Percentiles rank a stretch among this genome's conserved stretches.
These are phyloP conservation scores for Dioszegia aurantiaca DNA, from an alignment of 768 basidiomycete genomes.

Conservation along the genomic window DNA sequence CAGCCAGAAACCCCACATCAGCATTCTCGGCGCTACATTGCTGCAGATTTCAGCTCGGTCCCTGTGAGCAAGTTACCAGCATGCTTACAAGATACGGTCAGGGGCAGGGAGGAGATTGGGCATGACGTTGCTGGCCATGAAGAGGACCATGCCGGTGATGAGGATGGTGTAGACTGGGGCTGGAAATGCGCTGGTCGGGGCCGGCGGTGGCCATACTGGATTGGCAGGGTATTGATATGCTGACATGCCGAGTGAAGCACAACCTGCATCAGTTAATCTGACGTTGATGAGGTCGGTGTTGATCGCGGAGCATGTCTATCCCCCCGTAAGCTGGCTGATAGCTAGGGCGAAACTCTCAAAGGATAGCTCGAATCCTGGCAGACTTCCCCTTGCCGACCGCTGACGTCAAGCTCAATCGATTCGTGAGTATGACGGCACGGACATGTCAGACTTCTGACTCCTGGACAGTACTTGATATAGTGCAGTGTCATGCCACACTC, in stretches of 20 bases:
- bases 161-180: constrained; percentile 37
- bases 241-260: neutral
- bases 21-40: constrained; percentile 31
- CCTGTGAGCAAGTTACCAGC: neutral
- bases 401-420: too few relatives aligned
- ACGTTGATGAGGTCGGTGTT: too few relatives aligned
- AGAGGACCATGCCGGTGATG: constrained; percentile 40
- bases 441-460: too few relatives aligned
- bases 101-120: constrained; percentile 32
- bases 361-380: neutral
- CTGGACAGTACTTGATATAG: too few relatives aligned
- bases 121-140: constrained; percentile 37
- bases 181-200: constrained; percentile 1
- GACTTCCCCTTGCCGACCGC: too few relatives aligned
- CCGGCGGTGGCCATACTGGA: neutral
- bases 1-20: constrained; percentile 40
- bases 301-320: too few relatives aligned
- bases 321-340: too few relatives aligned
- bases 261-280: too few relatives aligned
- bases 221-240: constrained; percentile 1
- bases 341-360: neutral
- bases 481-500: constrained; percentile 3
- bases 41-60: constrained; percentile 19
- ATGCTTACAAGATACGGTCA: constrained; percentile 26
- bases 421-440: too few relatives aligned